Conservation (phyloP, 306 rosid species). For the Adenanthera pavonina region DNA sequence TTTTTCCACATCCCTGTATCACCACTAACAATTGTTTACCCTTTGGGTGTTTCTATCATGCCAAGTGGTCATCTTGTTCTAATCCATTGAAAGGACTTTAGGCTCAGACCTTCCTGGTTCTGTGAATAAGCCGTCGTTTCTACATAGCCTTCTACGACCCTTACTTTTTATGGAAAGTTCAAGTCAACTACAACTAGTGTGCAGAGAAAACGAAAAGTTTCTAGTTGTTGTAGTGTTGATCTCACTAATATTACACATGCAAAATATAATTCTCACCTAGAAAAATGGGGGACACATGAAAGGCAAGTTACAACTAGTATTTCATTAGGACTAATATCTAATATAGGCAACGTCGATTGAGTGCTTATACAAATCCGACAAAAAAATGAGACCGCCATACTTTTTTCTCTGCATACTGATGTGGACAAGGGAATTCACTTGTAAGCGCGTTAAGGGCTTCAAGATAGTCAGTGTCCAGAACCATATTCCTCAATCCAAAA, state of each 20-base stretch:
- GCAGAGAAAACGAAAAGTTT: not conserved
- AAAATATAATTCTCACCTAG: not conserved
- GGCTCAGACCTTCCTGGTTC: constrained; percentile 10
- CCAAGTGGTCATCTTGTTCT: constrained; percentile 4
- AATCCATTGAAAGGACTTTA: not conserved
- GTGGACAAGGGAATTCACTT: too few species aligned
- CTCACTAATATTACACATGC: not conserved
- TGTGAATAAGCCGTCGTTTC: not conserved
- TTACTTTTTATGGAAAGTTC: not conserved
- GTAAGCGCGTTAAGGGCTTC: too few species aligned
- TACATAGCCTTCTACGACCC: not conserved
- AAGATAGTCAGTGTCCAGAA: too few species aligned
- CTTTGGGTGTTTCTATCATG: not conserved
- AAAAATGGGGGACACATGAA: not conserved
- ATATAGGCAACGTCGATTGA: not conserved
- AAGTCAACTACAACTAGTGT: too few species aligned
- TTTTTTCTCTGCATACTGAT: too few species aligned
- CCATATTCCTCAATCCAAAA: too few species aligned
- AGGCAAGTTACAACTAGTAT: not conserved
- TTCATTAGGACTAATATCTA: not conserved
- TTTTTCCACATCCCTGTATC: constrained; percentile 23
- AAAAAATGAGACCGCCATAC: constrained; percentile 16
- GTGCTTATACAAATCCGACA: constrained; percentile 29
- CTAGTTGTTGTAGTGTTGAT: not conserved
- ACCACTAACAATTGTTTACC: constrained; percentile 18